Percentiles rank a stretch among this genome's conserved stretches.
Conservation (phyloP, 768 basidiomycete species). For the Boletus reticulatus region DNA sequence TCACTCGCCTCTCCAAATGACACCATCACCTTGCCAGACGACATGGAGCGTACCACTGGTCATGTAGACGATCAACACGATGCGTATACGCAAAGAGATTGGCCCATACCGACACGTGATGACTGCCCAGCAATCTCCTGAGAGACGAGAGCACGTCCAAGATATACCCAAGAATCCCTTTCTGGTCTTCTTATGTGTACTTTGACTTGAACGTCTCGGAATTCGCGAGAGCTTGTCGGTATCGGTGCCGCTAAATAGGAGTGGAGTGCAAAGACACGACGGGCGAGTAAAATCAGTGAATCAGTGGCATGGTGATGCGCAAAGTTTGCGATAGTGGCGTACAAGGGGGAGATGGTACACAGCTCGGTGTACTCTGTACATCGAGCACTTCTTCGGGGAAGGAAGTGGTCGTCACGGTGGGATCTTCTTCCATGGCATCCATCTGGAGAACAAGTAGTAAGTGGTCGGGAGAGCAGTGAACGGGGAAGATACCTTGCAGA, state of each 20-base stretch:
- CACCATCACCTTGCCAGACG: slow-evolving; percentile 65
- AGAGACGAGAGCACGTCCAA: slow-evolving; percentile 73
- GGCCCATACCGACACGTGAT: slow-evolving; percentile 71
- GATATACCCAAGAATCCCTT: slow-evolving; percentile 76
- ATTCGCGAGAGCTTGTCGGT: slow-evolving; percentile 45
- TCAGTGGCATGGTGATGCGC: slow-evolving; percentile 10
- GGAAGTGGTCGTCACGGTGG: slow-evolving; percentile 20
- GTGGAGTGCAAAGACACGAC: neutral
- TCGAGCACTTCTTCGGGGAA: slow-evolving; percentile 20
- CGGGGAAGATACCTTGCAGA: slow-evolving; percentile 2
- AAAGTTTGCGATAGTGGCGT: slow-evolving; percentile 6
- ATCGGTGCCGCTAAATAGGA: slow-evolving; percentile 20
- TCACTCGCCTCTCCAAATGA: slow-evolving; percentile 66
- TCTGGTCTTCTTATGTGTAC: slow-evolving; percentile 81
- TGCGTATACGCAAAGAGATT: neutral
- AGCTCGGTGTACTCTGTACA: slow-evolving; percentile 13
- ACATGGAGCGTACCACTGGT: slow-evolving; percentile 42
- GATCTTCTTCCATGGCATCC: slow-evolving; percentile 36
- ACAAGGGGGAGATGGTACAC: slow-evolving; percentile 19
- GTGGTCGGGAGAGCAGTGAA: neutral
- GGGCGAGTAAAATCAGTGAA: neutral
- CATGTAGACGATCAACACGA: slow-evolving; percentile 7
- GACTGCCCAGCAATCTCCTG: slow-evolving; percentile 75
- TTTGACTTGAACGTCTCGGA: slow-evolving; percentile 80
- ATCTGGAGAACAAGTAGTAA: slow-evolving; percentile 17